These are phyloP conservation scores for Omphalotus olearius DNA, from an alignment of 1,284 basidiomycete species.

Conservation along the genomic window DNA sequence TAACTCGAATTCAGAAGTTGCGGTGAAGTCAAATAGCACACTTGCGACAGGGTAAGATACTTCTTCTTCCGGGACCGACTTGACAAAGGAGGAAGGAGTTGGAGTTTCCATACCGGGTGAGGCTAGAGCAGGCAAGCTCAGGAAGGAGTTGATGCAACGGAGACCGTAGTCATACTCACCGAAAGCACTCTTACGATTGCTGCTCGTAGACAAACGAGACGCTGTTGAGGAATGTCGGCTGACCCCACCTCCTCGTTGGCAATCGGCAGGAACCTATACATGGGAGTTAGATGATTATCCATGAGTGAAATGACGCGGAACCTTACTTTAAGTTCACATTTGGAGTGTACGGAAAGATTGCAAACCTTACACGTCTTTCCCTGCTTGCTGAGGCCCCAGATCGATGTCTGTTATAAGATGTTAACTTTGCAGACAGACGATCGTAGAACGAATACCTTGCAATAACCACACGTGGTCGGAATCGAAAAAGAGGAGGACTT, in stretches of 20 bases:
- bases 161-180: slow-evolving; percentile 2
- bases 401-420: slow-evolving; percentile 51
- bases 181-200: slow-evolving; percentile 6
- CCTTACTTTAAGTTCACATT: slow-evolving; percentile 80
- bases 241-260: slow-evolving; percentile 26
- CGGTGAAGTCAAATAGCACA: slow-evolving; percentile 67
- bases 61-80: slow-evolving; percentile 34
- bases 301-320: slow-evolving; percentile 7
- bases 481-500: slow-evolving; percentile 83
- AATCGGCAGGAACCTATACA: slow-evolving; percentile 71
- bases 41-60: slow-evolving; percentile 44
- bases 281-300: slow-evolving; percentile 7
- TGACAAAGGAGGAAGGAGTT: slow-evolving; percentile 53
- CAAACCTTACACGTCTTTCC: slow-evolving; percentile 81
- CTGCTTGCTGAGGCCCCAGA: slow-evolving; percentile 83
- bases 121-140: not conserved
- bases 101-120: slow-evolving; percentile 25
- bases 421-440: not conserved
- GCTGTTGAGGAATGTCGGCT: slow-evolving; percentile 4
- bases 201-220: slow-evolving; percentile 9
- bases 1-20: slow-evolving; percentile 74
- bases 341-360: slow-evolving; percentile 74
- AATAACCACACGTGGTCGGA: slow-evolving; percentile 76
- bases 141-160: not conserved
- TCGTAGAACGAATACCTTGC: slow-evolving; percentile 48